phyloP scores from a whole-genome alignment of 352 stramenopile species.

The Phytopythium oedochilum region DNA sequence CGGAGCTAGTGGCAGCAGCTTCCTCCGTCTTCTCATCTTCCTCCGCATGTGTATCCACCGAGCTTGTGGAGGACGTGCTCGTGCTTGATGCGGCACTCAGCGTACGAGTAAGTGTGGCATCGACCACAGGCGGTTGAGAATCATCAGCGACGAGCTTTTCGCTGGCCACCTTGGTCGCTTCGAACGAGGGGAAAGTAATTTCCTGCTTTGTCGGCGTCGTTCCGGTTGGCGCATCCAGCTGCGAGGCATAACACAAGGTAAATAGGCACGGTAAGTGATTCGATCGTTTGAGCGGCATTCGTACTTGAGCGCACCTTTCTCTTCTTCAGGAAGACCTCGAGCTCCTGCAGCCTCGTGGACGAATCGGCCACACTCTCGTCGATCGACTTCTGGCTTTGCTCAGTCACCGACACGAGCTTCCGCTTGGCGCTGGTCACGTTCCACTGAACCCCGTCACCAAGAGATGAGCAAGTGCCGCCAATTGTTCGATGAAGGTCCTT shows the following conservation, averaged over 20 bases:
- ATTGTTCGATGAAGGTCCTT: slow-evolving; percentile 22
- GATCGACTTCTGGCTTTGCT: slow-evolving; percentile 20
- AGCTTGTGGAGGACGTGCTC: slow-evolving; percentile 3
- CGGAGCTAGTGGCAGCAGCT: background rate
- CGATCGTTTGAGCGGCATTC: background rate
- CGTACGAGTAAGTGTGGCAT: slow-evolving; percentile 6
- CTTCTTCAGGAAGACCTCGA: slow-evolving; percentile 48
- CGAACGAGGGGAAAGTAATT: slow-evolving; percentile 31
- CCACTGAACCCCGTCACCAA: slow-evolving; percentile 23
- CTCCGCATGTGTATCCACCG: slow-evolving; percentile 7
- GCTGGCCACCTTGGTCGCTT: slow-evolving; percentile 26
- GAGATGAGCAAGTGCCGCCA: slow-evolving; percentile 12
- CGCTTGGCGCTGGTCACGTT: slow-evolving; percentile 26
- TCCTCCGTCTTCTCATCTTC: slow-evolving; percentile 1
- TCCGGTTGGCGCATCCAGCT: slow-evolving; percentile 35
- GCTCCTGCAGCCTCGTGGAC: slow-evolving; percentile 24
- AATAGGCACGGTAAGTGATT: background rate
- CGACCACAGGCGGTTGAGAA: background rate
- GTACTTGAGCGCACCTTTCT: slow-evolving; percentile 25
- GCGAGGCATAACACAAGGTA: background rate
- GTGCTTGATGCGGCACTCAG: background rate
- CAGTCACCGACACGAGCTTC: slow-evolving; percentile 19
- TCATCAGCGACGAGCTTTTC: background rate
- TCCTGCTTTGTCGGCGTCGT: slow-evolving; percentile 40
- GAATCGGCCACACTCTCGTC: slow-evolving; percentile 20